Evolutionary conservation across 495 filamentous ascomycete genomes (phyloP).

Genomic region (Penicillium ochrochloron): DNA sequence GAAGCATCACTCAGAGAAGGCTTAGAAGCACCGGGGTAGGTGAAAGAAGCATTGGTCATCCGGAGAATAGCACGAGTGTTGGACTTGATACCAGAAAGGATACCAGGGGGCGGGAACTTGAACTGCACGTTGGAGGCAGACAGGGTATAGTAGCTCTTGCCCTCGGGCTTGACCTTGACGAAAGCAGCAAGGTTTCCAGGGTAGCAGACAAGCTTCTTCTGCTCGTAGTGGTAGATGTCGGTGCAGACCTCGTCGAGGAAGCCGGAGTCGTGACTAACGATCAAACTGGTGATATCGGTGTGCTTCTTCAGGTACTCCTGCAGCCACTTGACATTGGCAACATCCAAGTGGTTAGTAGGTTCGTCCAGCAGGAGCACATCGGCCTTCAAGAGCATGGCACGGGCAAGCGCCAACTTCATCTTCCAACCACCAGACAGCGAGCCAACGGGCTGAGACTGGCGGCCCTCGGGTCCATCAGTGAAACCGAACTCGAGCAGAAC

Average conservation of each 20-base stretch:
- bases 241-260: constrained; percentile 98
- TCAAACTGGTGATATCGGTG: constrained; percentile 95
- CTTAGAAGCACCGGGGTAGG: constrained; percentile 84
- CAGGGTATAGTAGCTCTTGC: constrained; percentile 97
- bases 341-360: constrained; percentile 98
- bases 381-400: constrained; percentile 94
- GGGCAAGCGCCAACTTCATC: constrained; percentile 98
- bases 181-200: constrained; percentile 93
- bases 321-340: constrained; percentile 94
- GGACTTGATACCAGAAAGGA: constrained; percentile 94
- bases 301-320: constrained; percentile 94
- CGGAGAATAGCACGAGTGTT: constrained; percentile 90
- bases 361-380: constrained; percentile 97
- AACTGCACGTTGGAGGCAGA: constrained; percentile 89
- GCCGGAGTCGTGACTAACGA: constrained; percentile 96
- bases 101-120: constrained; percentile 96
- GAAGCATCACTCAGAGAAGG: constrained; percentile 88
- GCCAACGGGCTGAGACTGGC: constrained; percentile 84
- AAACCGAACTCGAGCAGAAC: constrained; percentile 94
- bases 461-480: constrained; percentile 83
- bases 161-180: constrained; percentile 92
- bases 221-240: constrained; percentile 99
- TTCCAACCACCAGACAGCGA: constrained; percentile 99
- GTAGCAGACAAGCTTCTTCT: constrained; percentile 95
- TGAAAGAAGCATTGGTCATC: constrained; percentile 89